Percentiles rank a stretch among this genome's conserved stretches.
phyloP scores from a whole-genome alignment of 2,329 filamentous ascomycete genomes.

The Bipolaris victoriae region DNA sequence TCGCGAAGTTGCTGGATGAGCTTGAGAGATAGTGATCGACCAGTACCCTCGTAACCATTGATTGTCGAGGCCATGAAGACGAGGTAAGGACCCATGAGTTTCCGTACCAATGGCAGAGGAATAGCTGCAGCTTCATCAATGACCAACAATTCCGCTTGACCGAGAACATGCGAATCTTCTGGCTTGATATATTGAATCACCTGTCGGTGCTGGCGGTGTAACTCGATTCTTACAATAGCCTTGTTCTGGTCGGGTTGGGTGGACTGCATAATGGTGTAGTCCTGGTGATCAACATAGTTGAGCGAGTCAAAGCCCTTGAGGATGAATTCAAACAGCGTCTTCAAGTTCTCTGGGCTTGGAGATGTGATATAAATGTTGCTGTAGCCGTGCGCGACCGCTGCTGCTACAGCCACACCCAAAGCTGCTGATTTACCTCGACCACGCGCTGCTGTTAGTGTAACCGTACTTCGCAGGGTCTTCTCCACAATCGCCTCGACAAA shows the following conservation, averaged over 20 bases:
- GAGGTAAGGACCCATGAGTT: conserved; percentile 94
- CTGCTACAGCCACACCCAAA: conserved; percentile 90
- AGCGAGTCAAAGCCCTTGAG: conserved; percentile 98
- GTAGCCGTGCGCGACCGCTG: conserved; percentile 93
- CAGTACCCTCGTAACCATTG: conserved; percentile 97
- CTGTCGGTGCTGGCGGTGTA: conserved; percentile 92
- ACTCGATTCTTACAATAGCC: conserved; percentile 94
- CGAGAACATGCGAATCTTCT: conserved; percentile 91
- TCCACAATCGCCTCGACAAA: conserved; percentile 97
- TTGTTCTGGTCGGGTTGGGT: conserved; percentile 99
- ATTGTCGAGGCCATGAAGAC: conserved; percentile 99
- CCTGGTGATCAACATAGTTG: conserved; percentile 90
- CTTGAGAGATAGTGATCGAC: conserved; percentile 91
- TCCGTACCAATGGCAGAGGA: conserved; percentile 86
- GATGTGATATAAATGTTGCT: conserved; percentile 99
- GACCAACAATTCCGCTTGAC: conserved; percentile 92
- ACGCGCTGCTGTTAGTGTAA: conserved; percentile 89
- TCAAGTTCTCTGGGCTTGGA: conserved; percentile 96
- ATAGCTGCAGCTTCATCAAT: conserved; percentile 99
- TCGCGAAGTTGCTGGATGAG: conserved; percentile 96
- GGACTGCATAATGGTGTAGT: conserved; percentile 97
- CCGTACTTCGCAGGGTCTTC: conserved; percentile 92
- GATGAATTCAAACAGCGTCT: conserved; percentile 96
- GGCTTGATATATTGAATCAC: conserved; percentile 99
- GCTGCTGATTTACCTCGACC: conserved; percentile 97